A percentile compares a stretch with the other conserved stretches of the same genome.
Conservation (phyloP, 495 filamentous ascomycete genomes). For the Talaromyces trachyspermus region DNA sequence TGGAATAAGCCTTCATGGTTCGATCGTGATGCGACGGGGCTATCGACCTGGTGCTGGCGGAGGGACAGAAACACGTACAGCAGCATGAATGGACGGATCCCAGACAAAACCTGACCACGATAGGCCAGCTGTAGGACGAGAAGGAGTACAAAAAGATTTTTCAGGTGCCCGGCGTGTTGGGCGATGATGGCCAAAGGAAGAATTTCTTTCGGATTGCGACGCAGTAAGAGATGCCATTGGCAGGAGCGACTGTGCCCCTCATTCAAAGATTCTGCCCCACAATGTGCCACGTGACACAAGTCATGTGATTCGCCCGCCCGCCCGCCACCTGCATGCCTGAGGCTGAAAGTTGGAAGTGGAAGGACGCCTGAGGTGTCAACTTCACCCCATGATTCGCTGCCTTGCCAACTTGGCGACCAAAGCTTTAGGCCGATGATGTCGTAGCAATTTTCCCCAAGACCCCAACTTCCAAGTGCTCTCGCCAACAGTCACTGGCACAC, state of each 20-base stretch:
- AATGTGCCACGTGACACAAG: neutral
- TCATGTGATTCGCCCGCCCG: neutral
- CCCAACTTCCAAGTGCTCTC: no score
- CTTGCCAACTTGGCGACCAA: no score
- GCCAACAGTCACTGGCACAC: no score
- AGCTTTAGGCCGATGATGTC: no score
- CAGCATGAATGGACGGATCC: neutral
- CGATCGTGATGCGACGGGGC: conserved; percentile 11
- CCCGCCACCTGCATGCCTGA: neutral
- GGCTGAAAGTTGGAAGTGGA: no score
- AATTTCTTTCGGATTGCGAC: neutral
- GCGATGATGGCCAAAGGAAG: no score
- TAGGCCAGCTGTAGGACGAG: neutral
- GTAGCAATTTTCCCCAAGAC: no score
- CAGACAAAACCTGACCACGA: neutral
- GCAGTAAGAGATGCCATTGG: neutral
- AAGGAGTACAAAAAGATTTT: neutral
- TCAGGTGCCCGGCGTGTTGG: neutral
- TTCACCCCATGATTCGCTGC: no score
- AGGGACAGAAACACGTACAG: conserved; percentile 3
- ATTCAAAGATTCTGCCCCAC: neutral
- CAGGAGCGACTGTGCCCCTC: neutral
- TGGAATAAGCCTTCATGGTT: conserved; percentile 41
- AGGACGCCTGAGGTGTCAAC: no score
- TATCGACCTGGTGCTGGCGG: neutral